Evolutionary conservation across 345 rosid genomes (phyloP).

Genomic region (Trapa incisa): DNA sequence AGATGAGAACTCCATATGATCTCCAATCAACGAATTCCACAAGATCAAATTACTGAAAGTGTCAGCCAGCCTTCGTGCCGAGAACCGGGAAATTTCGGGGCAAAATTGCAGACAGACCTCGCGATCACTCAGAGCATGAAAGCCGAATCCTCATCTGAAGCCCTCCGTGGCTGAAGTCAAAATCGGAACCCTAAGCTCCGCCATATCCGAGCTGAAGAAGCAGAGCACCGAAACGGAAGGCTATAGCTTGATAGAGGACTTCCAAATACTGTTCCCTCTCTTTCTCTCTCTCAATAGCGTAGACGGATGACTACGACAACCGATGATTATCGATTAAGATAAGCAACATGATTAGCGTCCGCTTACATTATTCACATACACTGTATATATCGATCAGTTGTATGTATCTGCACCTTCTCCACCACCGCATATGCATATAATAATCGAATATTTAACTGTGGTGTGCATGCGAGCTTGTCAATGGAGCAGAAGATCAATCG

Average conservation of each 20-base stretch:
- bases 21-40: neutral
- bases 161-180: neutral
- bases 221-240: neutral
- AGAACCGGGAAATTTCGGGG: neutral
- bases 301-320: neutral
- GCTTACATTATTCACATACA: neutral
- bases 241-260: neutral
- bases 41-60: neutral
- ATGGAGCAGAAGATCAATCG: neutral
- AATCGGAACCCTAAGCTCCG: neutral
- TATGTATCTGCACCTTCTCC: neutral
- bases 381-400: neutral
- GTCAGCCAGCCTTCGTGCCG: neutral
- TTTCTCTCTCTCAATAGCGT: neutral
- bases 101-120: neutral
- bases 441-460: no score
- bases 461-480: no score
- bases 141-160: neutral
- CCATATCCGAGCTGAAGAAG: neutral
- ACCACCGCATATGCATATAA: no score
- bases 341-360: neutral
- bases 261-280: neutral
- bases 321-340: neutral
- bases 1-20: neutral
- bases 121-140: neutral